Percentiles rank a stretch among this genome's conserved stretches.
Evolutionary conservation across 164 flowering plant species (phyloP).

Genomic region (Umbilicus rupestris): DNA sequence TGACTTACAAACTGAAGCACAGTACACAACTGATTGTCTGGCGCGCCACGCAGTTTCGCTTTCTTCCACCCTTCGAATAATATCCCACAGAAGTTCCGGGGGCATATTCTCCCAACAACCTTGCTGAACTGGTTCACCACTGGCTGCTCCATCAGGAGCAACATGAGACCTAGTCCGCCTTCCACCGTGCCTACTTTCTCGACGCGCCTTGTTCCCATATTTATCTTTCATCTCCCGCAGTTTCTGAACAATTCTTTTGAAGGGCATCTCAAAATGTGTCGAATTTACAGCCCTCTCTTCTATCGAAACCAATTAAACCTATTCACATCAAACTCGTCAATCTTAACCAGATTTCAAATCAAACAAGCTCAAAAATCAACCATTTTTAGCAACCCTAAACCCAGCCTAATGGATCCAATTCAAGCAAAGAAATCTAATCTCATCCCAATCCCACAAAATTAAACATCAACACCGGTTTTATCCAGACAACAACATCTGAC

Average conservation of each 20-base stretch:
- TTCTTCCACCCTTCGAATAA: constrained; percentile 56
- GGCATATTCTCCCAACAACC: constrained; percentile 67
- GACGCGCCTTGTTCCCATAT: constrained; percentile 43
- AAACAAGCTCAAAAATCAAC: not conserved
- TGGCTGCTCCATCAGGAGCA: constrained; percentile 34
- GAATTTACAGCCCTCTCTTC: not conserved
- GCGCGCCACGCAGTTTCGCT: constrained; percentile 75
- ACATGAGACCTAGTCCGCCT: constrained; percentile 38
- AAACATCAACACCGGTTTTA: not conserved
- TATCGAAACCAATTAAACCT: no score
- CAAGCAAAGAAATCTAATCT: no score
- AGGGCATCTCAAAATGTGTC: constrained; percentile 33
- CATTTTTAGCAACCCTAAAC: not conserved
- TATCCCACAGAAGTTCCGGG: constrained; percentile 60
- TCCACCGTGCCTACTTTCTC: constrained; percentile 45
- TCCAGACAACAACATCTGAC: not conserved
- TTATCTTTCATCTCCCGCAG: constrained; percentile 65
- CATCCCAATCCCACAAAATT: not conserved
- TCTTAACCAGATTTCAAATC: not conserved
- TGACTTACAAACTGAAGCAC: constrained; percentile 63
- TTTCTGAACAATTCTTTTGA: constrained; percentile 62
- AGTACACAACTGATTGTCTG: constrained; percentile 42
- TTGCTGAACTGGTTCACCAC: constrained; percentile 26
- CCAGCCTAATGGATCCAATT: no score
- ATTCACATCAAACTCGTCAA: not conserved